A percentile compares a stretch with the other conserved stretches of the same genome.
Evolutionary conservation across 1,284 basidiomycete species (phyloP).

Genomic region (Gomphus sp.): DNA sequence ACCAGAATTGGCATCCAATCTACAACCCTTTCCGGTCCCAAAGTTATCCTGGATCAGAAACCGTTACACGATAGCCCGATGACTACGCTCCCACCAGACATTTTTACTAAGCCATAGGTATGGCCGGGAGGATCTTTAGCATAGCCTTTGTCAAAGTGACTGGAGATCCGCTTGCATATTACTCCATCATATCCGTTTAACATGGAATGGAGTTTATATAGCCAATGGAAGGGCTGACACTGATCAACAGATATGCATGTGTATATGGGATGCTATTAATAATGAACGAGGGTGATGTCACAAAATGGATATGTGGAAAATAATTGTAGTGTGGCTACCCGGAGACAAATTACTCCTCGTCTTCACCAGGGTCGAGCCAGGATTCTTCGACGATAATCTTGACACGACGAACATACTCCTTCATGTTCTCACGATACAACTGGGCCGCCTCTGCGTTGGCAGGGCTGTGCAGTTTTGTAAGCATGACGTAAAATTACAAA

Average conservation of each 20-base stretch:
- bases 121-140: too few relatives aligned
- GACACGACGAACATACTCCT: constrained; percentile 90
- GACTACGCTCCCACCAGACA: too few relatives aligned
- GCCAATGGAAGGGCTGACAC: neutral
- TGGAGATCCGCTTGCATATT: too few relatives aligned
- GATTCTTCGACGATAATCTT: constrained; percentile 88
- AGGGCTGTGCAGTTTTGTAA: too few relatives aligned
- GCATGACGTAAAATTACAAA: neutral
- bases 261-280: neutral
- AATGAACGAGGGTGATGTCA: neutral
- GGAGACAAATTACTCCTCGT: constrained; percentile 27
- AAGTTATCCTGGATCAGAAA: too few relatives aligned
- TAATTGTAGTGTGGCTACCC: neutral
- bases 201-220: neutral
- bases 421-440: constrained; percentile 96
- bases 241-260: neutral
- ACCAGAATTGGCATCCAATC: too few relatives aligned
- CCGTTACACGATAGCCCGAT: too few relatives aligned
- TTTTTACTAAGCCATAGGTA: neutral
- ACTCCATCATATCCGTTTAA: too few relatives aligned
- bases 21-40: too few relatives aligned
- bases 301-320: neutral
- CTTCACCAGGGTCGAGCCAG: constrained; percentile 80
- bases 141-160: too few relatives aligned
- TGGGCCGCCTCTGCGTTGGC: constrained; percentile 92